Conservation (phyloP, 805 yeast species). For the Kazachstania psychrophila region DNA sequence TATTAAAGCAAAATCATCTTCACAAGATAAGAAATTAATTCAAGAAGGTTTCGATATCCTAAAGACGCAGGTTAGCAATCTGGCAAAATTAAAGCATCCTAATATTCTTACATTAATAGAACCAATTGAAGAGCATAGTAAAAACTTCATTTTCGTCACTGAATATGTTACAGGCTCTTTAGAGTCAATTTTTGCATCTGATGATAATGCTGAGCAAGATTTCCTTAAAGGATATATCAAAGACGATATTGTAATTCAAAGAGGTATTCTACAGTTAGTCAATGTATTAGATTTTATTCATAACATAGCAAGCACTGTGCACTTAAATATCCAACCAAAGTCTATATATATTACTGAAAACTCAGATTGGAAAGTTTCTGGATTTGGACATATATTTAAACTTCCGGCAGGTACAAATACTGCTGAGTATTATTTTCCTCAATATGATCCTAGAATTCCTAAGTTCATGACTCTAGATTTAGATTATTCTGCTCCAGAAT, state of each 20-base stretch:
- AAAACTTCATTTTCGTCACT: slow-evolving; percentile 70
- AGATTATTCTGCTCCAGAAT: slow-evolving; percentile 78
- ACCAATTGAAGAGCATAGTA: slow-evolving; percentile 79
- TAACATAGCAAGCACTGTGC: slow-evolving; percentile 61
- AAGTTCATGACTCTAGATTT: slow-evolving; percentile 57
- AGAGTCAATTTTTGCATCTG: slow-evolving; percentile 33
- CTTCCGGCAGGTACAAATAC: slow-evolving; percentile 43
- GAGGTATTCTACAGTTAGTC: slow-evolving; percentile 72
- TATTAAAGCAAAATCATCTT: slow-evolving; percentile 33
- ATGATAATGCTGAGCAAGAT: slow-evolving; percentile 22
- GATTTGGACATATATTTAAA: slow-evolving; percentile 46
- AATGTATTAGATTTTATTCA: slow-evolving; percentile 80
- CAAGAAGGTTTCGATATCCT: slow-evolving; percentile 60
- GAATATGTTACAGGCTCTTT: slow-evolving; percentile 63
- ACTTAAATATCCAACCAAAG: slow-evolving; percentile 68
- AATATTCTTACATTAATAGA: slow-evolving; percentile 75
- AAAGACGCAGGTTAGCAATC: slow-evolving; percentile 55
- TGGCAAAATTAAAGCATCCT: slow-evolving; percentile 84
- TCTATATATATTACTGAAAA: slow-evolving; percentile 69
- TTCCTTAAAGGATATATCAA: slow-evolving; percentile 37
- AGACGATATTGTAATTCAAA: slow-evolving; percentile 65
- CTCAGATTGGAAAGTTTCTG: slow-evolving; percentile 91
- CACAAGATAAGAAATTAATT: slow-evolving; percentile 36
- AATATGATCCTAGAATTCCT: slow-evolving; percentile 70
- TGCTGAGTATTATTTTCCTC: slow-evolving; percentile 57